Evolutionary conservation across 225 moss, liverwort and hornwort species (phyloP), one percentile per base, ranked within the genome.

Genomic region (Straminergon stramineum): DNA sequence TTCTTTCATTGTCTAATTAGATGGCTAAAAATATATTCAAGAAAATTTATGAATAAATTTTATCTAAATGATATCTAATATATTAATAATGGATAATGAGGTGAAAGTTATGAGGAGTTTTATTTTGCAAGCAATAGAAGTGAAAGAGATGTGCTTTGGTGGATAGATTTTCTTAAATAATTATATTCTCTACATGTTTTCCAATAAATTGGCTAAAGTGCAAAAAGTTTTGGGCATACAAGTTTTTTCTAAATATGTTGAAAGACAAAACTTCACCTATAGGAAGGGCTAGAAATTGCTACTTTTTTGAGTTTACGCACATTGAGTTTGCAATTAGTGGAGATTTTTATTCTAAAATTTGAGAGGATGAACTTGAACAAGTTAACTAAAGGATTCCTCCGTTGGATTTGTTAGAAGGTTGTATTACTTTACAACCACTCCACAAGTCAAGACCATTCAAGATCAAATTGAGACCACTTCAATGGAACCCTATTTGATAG

Each of bases 111-210:
- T 9, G 1, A 39, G 8, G 8, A 23, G 23, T 70, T 70, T 39
- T 14, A 70, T 39, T 39, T 39, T 24, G 39, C 0, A 1, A 0
- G 13, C 7, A 70, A 24, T 70, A 8, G 24, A 70, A 2, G 39
- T 70, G 39, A 70, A 39, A 39, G 41, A 19, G 21, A 20, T 26
- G 1, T 24, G 8, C 8, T 24, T 41, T 70, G n/a, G n/a, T 41
- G 24, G 15, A 41, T 71, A n/a, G 23, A 21, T 22, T 13, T 13
- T 67, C 13, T 69, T 22, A 23, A 7, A 69, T 22, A 23, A 71
- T 41, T 15, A 15, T 8, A 41, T 26, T 14, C 2, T 24, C 70
- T 41, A 41, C 2, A 0, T 3, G 0, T 27, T 71, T 26, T 41
- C 15, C 0, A 15, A 71, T 28, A 71, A 26, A 41, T 26, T 71